phyloP scores from a whole-genome alignment of 352 stramenopile genomes.

The Pythium oligandrum region DNA sequence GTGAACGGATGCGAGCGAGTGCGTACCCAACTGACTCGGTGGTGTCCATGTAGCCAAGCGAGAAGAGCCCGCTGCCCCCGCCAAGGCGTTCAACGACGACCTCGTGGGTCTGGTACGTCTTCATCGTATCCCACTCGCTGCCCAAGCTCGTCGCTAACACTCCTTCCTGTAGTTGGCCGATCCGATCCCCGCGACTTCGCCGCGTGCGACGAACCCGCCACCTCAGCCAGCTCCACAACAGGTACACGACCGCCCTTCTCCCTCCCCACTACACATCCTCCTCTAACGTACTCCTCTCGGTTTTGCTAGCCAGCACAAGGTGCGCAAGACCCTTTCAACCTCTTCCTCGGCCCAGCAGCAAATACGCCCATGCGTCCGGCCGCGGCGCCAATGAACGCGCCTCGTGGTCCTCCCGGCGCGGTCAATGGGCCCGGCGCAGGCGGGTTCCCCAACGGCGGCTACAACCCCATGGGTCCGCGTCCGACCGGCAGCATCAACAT shows the following conservation, averaged over 20 bases:
- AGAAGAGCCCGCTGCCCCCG: constrained; percentile 30
- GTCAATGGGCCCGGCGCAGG: constrained; percentile 9
- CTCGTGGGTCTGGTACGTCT: constrained; percentile 65
- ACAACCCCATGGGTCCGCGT: constrained; percentile 44
- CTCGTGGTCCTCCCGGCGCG: constrained; percentile 19
- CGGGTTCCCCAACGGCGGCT: constrained; percentile 26
- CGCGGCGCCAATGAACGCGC: constrained; percentile 25
- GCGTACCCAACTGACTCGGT: background rate
- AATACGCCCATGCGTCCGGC: constrained; percentile 26
- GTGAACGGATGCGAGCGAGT: background rate
- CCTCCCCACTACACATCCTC: no score
- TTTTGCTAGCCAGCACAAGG: constrained; percentile 11
- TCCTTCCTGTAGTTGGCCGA: constrained; percentile 38
- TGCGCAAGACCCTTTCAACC: constrained; percentile 63
- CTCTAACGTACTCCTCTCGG: no score
- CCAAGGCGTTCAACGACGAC: constrained; percentile 79
- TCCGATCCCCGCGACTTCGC: constrained; percentile 40
- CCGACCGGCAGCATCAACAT: constrained; percentile 66
- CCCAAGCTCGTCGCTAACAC: no score
- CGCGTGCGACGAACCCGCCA: constrained; percentile 26
- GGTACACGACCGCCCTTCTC: no score
- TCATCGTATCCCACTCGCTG: no score
- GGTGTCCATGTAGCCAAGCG: constrained; percentile 32
- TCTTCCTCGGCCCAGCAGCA: constrained; percentile 37
- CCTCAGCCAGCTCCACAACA: constrained; percentile 17